Evolutionary conservation across 2,329 filamentous ascomycete species (phyloP).

Genomic region (Aspergillus oerlinghausenensis): DNA sequence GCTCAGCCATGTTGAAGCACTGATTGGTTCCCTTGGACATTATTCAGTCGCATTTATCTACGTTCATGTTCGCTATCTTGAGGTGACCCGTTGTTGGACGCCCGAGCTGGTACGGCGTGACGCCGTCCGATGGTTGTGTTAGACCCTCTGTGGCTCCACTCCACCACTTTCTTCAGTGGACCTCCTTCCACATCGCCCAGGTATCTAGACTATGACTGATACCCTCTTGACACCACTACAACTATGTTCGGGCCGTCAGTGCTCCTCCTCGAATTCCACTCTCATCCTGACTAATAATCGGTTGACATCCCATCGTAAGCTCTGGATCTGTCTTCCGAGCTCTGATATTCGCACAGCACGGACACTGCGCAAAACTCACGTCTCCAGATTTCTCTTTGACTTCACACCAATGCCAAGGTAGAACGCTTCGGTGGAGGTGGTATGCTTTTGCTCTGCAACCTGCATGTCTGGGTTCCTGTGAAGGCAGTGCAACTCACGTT

Average conservation of each 20-base stretch:
- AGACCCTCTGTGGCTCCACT: not conserved
- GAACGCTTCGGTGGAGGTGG: not conserved
- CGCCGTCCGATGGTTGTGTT: not conserved
- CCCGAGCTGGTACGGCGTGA: constrained; percentile 10
- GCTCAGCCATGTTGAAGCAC: not conserved
- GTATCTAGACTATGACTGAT: not conserved
- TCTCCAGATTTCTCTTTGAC: not conserved
- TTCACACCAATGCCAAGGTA: not conserved
- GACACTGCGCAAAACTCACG: not conserved
- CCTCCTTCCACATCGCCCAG: not conserved
- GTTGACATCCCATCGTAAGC: not conserved
- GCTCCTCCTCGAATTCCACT: not conserved
- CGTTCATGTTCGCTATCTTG: not conserved
- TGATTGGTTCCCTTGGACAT: not conserved
- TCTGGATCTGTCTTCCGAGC: not conserved
- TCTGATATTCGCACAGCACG: not conserved
- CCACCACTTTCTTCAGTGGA: not conserved
- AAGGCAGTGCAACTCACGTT: not conserved
- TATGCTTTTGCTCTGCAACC: not conserved
- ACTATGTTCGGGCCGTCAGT: not conserved
- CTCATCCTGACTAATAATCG: not conserved
- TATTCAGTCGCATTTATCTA: not conserved
- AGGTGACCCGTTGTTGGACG: constrained; percentile 1
- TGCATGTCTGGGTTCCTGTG: not conserved
- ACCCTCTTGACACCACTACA: not conserved